A percentile compares a stretch with the other conserved stretches of the same genome.
These are phyloP conservation scores for Wickerhamiella kurtzmanii DNA, from an alignment of 805 yeast genomes.

Conservation along the genomic window DNA sequence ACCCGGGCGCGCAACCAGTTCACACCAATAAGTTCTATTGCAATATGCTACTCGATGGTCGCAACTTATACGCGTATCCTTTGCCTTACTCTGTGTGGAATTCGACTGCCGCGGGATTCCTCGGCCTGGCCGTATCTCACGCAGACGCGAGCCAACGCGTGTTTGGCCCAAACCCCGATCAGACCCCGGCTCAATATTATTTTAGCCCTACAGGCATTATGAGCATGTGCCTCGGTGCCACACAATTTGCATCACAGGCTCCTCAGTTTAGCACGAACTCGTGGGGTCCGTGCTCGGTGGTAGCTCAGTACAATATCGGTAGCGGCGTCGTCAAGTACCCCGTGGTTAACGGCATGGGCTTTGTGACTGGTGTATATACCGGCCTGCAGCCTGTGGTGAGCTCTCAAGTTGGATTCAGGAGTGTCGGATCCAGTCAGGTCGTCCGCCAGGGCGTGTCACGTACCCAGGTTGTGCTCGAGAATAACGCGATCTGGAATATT, in stretches of 20 bases:
- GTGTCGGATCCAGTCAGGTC: constrained; percentile 27
- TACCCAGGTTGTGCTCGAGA: constrained; percentile 29
- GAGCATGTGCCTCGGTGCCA: constrained; percentile 43
- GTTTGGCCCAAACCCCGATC: constrained; percentile 33
- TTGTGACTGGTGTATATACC: constrained; percentile 50
- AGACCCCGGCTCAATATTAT: constrained; percentile 32
- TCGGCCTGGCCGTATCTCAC: constrained; percentile 54
- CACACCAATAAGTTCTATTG: constrained; percentile 69
- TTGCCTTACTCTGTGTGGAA: constrained; percentile 61
- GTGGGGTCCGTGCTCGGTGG: constrained; percentile 20
- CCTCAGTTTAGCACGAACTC: constrained; percentile 32
- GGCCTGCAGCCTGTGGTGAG: constrained; percentile 36
- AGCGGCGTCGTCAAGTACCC: constrained; percentile 35
- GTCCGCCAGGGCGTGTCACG: constrained; percentile 22
- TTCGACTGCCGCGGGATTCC: constrained; percentile 31
- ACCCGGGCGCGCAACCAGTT: constrained; percentile 36
- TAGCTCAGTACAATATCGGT: constrained; percentile 13
- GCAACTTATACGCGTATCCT: constrained; percentile 42
- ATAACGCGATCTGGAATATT: constrained; percentile 36
- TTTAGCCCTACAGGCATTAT: constrained; percentile 44
- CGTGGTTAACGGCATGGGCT: constrained; percentile 71
- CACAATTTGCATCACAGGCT: constrained; percentile 34
- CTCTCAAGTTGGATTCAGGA: constrained; percentile 34
- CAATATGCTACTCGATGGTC: constrained; percentile 47
- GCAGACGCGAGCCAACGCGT: constrained; percentile 33